Evolutionary conservation across 345 rosid species (phyloP).

Genomic region (Lagerstroemia speciosa): DNA sequence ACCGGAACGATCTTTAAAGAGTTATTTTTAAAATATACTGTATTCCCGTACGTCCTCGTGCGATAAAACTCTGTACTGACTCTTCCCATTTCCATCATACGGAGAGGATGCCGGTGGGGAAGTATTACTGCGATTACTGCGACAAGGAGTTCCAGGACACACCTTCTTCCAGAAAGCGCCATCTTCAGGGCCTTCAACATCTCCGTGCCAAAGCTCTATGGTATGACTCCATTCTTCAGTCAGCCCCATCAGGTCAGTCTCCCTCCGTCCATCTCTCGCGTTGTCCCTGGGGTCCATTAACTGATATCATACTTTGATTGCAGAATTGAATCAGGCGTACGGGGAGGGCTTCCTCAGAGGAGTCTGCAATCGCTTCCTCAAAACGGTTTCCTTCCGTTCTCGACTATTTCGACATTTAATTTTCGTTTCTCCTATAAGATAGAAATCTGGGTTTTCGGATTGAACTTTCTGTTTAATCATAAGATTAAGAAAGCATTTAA

Average conservation of each 20-base stretch:
- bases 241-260: constrained; percentile 11
- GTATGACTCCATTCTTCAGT: constrained; percentile 31
- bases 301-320: not conserved
- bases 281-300: not conserved
- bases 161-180: constrained; percentile 65
- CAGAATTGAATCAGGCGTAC: constrained; percentile 24
- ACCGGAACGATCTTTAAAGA: too few relatives aligned
- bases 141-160: constrained; percentile 90
- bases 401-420: not conserved
- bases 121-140: constrained; percentile 86
- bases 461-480: not conserved
- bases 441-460: not conserved
- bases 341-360: constrained; percentile 26
- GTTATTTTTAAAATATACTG: too few relatives aligned
- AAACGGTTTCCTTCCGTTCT: constrained; percentile 22
- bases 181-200: constrained; percentile 72
- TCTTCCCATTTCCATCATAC: too few relatives aligned
- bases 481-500: not conserved
- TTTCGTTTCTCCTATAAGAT: not conserved
- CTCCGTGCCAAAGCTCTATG: constrained; percentile 77
- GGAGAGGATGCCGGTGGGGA: constrained; percentile 49
- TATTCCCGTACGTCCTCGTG: too few relatives aligned
- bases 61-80: too few relatives aligned
- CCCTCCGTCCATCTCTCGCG: not conserved
- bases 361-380: constrained; percentile 60